Base-by-base conservation (phyloP, 805 yeast genomes). In the Candida saitoana region DNA sequence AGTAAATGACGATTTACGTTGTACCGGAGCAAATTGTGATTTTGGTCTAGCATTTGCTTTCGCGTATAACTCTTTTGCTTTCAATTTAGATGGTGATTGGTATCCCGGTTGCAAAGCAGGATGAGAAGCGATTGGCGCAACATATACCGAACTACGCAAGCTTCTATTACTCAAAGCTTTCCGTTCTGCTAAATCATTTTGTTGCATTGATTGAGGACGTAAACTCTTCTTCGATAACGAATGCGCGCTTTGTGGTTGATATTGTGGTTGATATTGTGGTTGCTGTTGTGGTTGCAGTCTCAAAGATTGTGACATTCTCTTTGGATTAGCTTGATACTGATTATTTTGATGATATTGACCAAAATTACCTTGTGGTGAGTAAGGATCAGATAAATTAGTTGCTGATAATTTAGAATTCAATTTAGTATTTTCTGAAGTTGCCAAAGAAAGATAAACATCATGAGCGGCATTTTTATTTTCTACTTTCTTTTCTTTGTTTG, bases 361-460 rank as follows among this genome's bases (percentile, higher is more conserved):
- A 7, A 19, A 42, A 9, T 40, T 40, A 37, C 36, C 47, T 22
- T 14, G 32, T 11, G 16, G n/a, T 5, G 45, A 42, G 20, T 45
- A 43, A 18, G 46, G 18, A n/a, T 61, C 66, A 19, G 41, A 45
- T 47, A 71, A 61, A 39, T 69, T 64, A 3, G 69, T 49, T 0
- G 74, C 51, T 5, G 80, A 71, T 54, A 79, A 57, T 45, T 75
- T 74, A 1, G 91, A 84, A 60, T 85, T 85, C 43, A 83, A 56
- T 44, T 89, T 71, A 0, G 93, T 85, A 57, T 85, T 85, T 54
- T 84, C 89, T 1, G 90, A 90, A 0, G 93, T 85, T 1, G 90
- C 74, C 41, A 82, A 60, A 0, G 87, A 80, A 34, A 83, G 55
- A 51, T 83, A 83, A 0, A 86, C 88, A 45, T 73, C 75, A 19